Conservation (phyloP, 164 flowering plant species). For the Piper longum region DNA sequence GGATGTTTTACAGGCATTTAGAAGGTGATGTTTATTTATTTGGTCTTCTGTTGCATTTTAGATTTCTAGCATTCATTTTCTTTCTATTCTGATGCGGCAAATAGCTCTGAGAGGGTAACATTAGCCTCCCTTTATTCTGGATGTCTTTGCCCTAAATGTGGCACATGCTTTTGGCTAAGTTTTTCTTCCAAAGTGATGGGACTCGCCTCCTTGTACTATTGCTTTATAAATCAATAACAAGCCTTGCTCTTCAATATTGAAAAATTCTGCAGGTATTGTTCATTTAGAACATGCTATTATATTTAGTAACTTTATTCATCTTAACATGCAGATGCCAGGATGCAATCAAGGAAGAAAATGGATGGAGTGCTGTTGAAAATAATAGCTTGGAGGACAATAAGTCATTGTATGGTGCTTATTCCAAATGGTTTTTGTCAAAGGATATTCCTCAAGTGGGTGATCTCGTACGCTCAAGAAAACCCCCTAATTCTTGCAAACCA, state of each 20-base stretch:
- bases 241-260: background rate
- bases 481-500: slow-evolving; percentile 41
- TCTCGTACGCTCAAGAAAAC: slow-evolving; percentile 68
- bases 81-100: background rate
- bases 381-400: slow-evolving; percentile 15
- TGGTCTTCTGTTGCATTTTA: background rate
- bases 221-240: too few species aligned
- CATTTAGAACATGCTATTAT: background rate
- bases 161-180: background rate
- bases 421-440: slow-evolving; percentile 70
- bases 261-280: too few species aligned
- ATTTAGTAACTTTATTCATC: too few species aligned
- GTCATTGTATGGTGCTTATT: slow-evolving; percentile 25
- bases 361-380: slow-evolving; percentile 28
- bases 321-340: slow-evolving; percentile 42
- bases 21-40: slow-evolving; percentile 25
- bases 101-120: background rate
- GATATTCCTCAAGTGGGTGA: slow-evolving; percentile 76
- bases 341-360: slow-evolving; percentile 28
- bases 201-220: background rate
- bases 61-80: background rate
- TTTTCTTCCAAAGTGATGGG: background rate
- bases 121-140: background rate
- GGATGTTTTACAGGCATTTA: slow-evolving; percentile 54
- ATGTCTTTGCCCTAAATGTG: background rate